These are phyloP conservation scores for Rhytidiadelphus loreus DNA, from an alignment of 225 moss, liverwort and hornwort species.

Conservation along the genomic window DNA sequence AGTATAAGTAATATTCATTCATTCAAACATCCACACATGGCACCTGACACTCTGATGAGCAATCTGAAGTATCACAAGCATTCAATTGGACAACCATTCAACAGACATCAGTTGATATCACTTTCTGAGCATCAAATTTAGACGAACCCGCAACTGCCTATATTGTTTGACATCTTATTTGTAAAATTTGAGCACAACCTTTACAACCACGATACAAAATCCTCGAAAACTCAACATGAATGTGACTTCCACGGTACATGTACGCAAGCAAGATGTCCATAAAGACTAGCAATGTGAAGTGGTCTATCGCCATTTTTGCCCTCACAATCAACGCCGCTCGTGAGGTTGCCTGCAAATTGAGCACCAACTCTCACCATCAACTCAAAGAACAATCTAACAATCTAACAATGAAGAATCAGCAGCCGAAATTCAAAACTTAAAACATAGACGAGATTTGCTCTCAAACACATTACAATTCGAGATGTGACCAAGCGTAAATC, in stretches of 20 bases:
- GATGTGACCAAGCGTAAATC: background rate
- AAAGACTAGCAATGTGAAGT: slow-evolving; percentile 53
- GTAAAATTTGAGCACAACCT: background rate
- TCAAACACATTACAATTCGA: background rate
- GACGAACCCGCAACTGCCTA: too few species aligned
- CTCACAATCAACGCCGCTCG: slow-evolving; percentile 45
- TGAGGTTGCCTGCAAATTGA: slow-evolving; percentile 24
- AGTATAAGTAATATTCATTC: background rate
- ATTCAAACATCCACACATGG: background rate
- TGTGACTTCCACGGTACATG: slow-evolving; percentile 22
- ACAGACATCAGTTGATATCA: background rate
- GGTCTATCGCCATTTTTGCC: slow-evolving; percentile 58
- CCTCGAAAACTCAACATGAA: background rate
- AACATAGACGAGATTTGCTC: background rate
- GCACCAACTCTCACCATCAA: background rate
- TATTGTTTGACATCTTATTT: too few species aligned
- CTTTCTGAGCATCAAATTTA: background rate
- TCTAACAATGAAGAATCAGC: background rate
- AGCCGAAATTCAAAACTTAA: background rate
- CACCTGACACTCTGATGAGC: background rate
- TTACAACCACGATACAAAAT: background rate
- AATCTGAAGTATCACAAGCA: background rate
- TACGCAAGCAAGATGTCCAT: slow-evolving; percentile 39
- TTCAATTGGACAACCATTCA: background rate
- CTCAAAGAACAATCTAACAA: background rate